phyloP scores from a whole-genome alignment of 2,329 filamentous ascomycete species.

The Dryadomyces quercivorus region DNA sequence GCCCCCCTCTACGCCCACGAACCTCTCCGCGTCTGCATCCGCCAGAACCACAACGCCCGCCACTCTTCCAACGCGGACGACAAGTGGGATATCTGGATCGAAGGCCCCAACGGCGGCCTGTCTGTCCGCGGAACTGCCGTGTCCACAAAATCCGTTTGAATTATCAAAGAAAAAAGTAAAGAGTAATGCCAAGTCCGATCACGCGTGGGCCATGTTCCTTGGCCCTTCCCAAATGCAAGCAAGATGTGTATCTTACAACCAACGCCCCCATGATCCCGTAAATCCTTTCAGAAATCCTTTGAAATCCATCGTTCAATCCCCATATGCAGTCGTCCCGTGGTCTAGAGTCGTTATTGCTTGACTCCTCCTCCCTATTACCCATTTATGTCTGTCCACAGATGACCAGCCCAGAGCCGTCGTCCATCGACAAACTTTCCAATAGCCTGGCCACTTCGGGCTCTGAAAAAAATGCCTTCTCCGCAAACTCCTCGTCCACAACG shows the following conservation, averaged over 20 bases:
- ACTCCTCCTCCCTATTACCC: background rate
- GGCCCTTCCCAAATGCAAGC: background rate
- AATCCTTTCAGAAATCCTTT: background rate
- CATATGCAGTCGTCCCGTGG: background rate
- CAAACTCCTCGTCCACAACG: slow-evolving; percentile 1
- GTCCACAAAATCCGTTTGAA: background rate
- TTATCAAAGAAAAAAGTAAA: too few relatives aligned
- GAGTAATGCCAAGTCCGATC: too few relatives aligned
- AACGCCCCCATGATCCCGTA: background rate
- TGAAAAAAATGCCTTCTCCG: slow-evolving; percentile 5
- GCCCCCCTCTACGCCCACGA: slow-evolving; percentile 69
- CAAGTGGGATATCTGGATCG: slow-evolving; percentile 53
- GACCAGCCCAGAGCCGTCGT: slow-evolving; percentile 7
- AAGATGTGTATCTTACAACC: background rate
- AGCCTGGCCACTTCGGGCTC: slow-evolving; percentile 8
- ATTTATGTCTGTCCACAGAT: slow-evolving; percentile 7
- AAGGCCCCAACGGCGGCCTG: slow-evolving; percentile 46
- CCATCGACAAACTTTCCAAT: slow-evolving; percentile 9
- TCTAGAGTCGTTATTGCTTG: too few relatives aligned
- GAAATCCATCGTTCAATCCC: background rate
- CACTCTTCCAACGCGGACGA: background rate
- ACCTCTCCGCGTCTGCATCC: slow-evolving; percentile 56
- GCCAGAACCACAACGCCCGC: slow-evolving; percentile 25
- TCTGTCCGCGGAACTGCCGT: slow-evolving; percentile 42
- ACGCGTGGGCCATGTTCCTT: too few relatives aligned